Base-by-base conservation (phyloP, 768 basidiomycete genomes). In the Lactarius evosmus region DNA sequence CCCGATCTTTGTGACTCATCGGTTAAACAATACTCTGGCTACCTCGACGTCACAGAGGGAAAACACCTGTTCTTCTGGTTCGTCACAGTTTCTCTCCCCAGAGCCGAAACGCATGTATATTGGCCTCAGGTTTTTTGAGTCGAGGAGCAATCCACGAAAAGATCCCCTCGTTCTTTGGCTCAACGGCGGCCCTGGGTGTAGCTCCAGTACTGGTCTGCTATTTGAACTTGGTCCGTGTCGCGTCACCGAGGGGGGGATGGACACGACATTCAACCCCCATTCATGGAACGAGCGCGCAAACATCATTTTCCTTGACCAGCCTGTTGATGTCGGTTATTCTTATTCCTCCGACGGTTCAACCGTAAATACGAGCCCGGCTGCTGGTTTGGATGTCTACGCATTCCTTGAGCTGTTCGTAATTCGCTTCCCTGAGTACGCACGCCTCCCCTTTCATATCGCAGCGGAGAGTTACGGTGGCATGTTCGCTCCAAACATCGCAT, bases 101-200 rank as follows among this genome's bases (percentile, higher is more conserved):
- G n/a, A 22, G 41, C 29, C 33, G 19, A 12, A 7, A 41, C 8
- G 30, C 7, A 27, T 19, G 56, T 25, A 59, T 30, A 4, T 50
- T 52, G n/a, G 9, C 29, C 5, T 44, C 63, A 91, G 90, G 90
- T 94, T 93, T 82, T 94, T 98, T 69, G 95, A 97, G 76, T 85
- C 89, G 1, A 82, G 95, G 38, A 78, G 76, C 59, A 80, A 83
- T 19, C 95, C 96, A 0, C 75, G 82, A 56, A 79, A 84, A 57
- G 93, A 90, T 7, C 95, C 95, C 4, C 81, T 98, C 2, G 80
- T 95, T 9, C 79, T 97, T 54, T 97, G 95, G 95, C 78, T 93
- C n/a, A 93, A 92, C 67, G 91, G 91, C 34, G 88, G 88, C 22
- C 78, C 78, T 2, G 76, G 77, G 1, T 76, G 76, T 66, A 74